Conservation (phyloP, 2,329 filamentous ascomycete species). For the Ploettnerulaceae sp. region DNA sequence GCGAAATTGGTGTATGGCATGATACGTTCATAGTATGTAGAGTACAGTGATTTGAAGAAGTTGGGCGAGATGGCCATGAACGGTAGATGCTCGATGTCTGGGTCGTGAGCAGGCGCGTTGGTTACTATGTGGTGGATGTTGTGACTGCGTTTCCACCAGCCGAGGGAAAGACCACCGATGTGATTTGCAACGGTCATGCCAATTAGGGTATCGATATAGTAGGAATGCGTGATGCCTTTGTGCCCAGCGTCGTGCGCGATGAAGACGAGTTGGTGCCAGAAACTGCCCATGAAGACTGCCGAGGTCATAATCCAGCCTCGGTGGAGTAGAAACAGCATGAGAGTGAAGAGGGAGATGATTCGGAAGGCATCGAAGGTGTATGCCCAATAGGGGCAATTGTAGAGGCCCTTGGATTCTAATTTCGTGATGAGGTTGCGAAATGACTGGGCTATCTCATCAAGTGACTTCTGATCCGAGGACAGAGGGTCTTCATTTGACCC, state of each 20-base stretch:
- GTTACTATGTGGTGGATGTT: conserved; percentile 97
- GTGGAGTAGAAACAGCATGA: conserved; percentile 56
- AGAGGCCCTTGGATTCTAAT: conserved; percentile 51
- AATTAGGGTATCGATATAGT: conserved; percentile 74
- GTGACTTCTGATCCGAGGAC: conserved; percentile 48
- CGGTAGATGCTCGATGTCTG: conserved; percentile 88
- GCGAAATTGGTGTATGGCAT: conserved; percentile 74
- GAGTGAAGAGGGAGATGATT: conserved; percentile 54
- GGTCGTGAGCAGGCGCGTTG: conserved; percentile 96
- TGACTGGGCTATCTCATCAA: conserved; percentile 49
- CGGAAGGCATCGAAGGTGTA: conserved; percentile 61
- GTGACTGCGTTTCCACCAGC: conserved; percentile 97
- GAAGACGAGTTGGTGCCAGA: conserved; percentile 96
- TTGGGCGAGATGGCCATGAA: conserved; percentile 84
- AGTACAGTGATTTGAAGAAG: conserved; percentile 66
- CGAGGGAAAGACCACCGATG: conserved; percentile 79
- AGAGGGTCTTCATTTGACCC: conserved; percentile 39
- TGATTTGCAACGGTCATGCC: conserved; percentile 90
- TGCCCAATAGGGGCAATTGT: conserved; percentile 52
- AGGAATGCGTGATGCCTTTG: conserved; percentile 94
- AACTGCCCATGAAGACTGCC: conserved; percentile 68
- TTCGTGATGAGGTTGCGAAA: conserved; percentile 53
- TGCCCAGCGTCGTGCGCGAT: conserved; percentile 92
- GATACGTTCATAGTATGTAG: conserved; percentile 76
- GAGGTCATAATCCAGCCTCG: conserved; percentile 63